phyloP scores from a whole-genome alignment of 139 green algal genomes.

The Chara braunii region DNA sequence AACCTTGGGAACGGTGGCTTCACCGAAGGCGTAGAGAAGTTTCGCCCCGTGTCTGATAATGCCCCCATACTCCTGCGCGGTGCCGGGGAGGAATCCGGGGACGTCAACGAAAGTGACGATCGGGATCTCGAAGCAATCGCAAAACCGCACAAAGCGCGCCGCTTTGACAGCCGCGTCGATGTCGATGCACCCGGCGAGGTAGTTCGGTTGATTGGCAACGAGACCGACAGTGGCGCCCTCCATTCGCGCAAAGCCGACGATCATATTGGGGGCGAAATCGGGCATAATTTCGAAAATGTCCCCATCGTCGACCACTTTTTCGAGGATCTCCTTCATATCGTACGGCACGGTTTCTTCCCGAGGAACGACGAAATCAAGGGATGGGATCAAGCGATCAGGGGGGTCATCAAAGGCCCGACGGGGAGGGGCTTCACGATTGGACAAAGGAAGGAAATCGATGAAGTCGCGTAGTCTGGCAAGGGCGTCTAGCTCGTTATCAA shows the following conservation, averaged over 20 bases:
- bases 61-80: conserved; percentile 48
- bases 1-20: conserved; percentile 64
- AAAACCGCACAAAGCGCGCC: conserved; percentile 66
- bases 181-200: conserved; percentile 61
- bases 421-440: conserved; percentile 27
- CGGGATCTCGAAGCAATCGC: conserved; percentile 63
- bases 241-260: conserved; percentile 55
- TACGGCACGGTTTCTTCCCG: conserved; percentile 41
- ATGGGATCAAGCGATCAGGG: conserved; percentile 14
- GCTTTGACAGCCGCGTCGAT: conserved; percentile 61
- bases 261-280: conserved; percentile 57
- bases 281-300: conserved; percentile 58
- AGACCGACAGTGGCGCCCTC: conserved; percentile 54
- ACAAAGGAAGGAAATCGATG: conserved; percentile 50
- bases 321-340: conserved; percentile 53
- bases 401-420: background rate
- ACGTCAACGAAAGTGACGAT: conserved; percentile 64
- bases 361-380: conserved; percentile 48
- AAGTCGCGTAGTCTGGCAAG: conserved; percentile 52
- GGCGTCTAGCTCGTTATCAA: conserved; percentile 59
- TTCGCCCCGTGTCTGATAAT: conserved; percentile 66
- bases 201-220: conserved; percentile 60
- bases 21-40: conserved; percentile 63
- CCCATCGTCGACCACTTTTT: conserved; percentile 52
- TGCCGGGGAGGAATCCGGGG: conserved; percentile 58